Evolutionary conservation across 2,329 filamentous ascomycete genomes (phyloP).

Genomic region (Lecanicillium sp.): DNA sequence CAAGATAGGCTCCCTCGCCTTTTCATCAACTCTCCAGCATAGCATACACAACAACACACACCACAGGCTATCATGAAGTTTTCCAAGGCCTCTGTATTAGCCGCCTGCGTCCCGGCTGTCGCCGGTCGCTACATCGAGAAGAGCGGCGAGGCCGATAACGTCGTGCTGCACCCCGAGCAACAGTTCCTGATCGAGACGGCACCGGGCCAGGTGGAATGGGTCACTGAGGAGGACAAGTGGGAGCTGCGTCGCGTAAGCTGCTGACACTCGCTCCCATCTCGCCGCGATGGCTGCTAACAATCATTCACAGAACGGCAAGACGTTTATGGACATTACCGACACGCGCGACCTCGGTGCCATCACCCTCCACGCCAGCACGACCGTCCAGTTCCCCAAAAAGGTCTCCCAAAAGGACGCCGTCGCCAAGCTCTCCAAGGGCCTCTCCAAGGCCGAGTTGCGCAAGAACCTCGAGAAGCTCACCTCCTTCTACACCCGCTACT

Average conservation of each 20-base stretch:
- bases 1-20: no score
- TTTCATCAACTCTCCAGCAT: constrained; percentile 4
- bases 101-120: constrained; percentile 48
- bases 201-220: constrained; percentile 78
- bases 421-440: constrained; percentile 56
- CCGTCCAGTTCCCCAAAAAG: constrained; percentile 60
- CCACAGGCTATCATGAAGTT: constrained; percentile 41
- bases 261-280: constrained; percentile 1
- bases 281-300: no score
- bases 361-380: constrained; percentile 25
- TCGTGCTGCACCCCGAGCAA: constrained; percentile 38
- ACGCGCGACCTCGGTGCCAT: constrained; percentile 52
- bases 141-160: constrained; percentile 40
- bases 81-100: constrained; percentile 45
- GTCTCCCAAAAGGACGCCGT: constrained; percentile 61
- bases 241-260: constrained; percentile 67
- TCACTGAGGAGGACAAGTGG: constrained; percentile 96
- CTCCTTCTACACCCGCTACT: constrained; percentile 76
- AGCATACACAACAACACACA: constrained; percentile 2
- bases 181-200: constrained; percentile 72
- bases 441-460: constrained; percentile 72
- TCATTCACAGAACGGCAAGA: constrained; percentile 67
- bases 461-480: constrained; percentile 73
- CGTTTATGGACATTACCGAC: constrained; percentile 93
- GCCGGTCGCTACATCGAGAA: constrained; percentile 52